phyloP scores from a whole-genome alignment of 495 filamentous ascomycete species.

The Lepraria neglecta region DNA sequence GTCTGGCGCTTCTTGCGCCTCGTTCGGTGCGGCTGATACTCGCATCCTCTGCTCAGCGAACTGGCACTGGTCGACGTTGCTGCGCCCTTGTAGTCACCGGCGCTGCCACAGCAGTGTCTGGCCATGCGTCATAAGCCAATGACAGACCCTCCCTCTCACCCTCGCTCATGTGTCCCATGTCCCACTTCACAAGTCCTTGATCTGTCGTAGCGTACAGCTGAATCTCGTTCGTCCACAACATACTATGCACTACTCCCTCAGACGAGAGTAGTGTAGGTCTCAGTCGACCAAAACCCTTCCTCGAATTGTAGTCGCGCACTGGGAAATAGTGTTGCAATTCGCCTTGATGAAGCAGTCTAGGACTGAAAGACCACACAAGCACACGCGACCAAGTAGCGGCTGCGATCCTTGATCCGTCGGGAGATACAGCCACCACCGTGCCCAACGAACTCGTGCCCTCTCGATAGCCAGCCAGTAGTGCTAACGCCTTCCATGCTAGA shows the following conservation, averaged over 20 bases:
- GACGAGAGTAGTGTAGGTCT: constrained; percentile 22
- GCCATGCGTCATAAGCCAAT: constrained; percentile 24
- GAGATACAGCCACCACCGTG: constrained; percentile 40
- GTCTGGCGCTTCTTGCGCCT: not conserved
- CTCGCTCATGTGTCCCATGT: constrained; percentile 27
- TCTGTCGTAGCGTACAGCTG: constrained; percentile 44
- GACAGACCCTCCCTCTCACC: constrained; percentile 19
- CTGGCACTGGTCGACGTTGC: not conserved
- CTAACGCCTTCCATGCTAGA: constrained; percentile 36
- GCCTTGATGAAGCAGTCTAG: constrained; percentile 31
- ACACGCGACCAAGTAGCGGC: constrained; percentile 43
- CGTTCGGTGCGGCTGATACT: not conserved
- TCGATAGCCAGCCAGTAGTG: constrained; percentile 40
- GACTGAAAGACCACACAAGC: constrained; percentile 43
- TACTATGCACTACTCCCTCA: constrained; percentile 26
- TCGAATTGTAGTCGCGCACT: constrained; percentile 22
- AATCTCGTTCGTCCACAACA: constrained; percentile 39
- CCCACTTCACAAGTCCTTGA: constrained; percentile 40
- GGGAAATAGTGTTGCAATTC: constrained; percentile 26
- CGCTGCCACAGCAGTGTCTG: constrained; percentile 8
- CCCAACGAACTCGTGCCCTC: constrained; percentile 37
- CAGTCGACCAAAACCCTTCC: constrained; percentile 22
- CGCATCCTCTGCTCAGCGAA: not conserved
- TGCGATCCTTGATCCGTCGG: constrained; percentile 38
- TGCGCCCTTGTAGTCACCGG: not conserved